Conservation (phyloP, 1,139 yeast genomes). For the Wickerhamomyces sp. region DNA sequence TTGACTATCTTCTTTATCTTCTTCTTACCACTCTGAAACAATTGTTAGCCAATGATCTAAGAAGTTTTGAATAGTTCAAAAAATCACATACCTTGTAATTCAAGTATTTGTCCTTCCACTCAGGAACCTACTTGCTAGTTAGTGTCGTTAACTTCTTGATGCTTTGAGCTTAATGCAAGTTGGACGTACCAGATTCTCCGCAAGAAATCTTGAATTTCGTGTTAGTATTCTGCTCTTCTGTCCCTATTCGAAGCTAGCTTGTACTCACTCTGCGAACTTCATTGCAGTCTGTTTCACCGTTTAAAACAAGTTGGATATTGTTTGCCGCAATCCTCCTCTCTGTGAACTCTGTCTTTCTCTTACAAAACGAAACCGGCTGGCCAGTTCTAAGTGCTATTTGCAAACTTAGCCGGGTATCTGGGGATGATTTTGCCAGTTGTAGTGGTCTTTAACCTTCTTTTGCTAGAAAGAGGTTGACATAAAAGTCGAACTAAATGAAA, state of each 20-base stretch:
- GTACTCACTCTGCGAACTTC: slow-evolving; percentile 29
- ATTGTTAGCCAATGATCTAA: not conserved
- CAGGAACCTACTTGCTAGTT: slow-evolving; percentile 47
- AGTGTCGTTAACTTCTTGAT: not conserved
- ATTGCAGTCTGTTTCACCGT: slow-evolving; percentile 9
- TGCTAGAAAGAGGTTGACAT: too few species aligned
- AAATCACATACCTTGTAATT: slow-evolving; percentile 46
- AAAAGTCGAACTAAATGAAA: too few species aligned
- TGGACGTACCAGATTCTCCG: slow-evolving; percentile 28
- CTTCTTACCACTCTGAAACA: slow-evolving; percentile 43
- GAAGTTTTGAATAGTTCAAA: not conserved
- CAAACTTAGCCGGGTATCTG: too few species aligned
- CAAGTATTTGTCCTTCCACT: slow-evolving; percentile 79
- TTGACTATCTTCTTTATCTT: slow-evolving; percentile 41
- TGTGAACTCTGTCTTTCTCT: too few species aligned
- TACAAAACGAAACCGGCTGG: too few species aligned
- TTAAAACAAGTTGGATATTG: not conserved
- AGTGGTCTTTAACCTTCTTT: too few species aligned
- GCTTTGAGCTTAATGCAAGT: not conserved
- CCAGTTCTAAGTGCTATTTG: too few species aligned
- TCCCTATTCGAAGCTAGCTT: too few species aligned
- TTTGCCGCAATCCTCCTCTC: too few species aligned
- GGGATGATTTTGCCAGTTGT: too few species aligned
- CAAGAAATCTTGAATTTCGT: slow-evolving; percentile 21
- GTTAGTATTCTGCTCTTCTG: too few species aligned